phyloP scores from a whole-genome alignment of 495 filamentous ascomycete species.

The Talaromyces ruber region DNA sequence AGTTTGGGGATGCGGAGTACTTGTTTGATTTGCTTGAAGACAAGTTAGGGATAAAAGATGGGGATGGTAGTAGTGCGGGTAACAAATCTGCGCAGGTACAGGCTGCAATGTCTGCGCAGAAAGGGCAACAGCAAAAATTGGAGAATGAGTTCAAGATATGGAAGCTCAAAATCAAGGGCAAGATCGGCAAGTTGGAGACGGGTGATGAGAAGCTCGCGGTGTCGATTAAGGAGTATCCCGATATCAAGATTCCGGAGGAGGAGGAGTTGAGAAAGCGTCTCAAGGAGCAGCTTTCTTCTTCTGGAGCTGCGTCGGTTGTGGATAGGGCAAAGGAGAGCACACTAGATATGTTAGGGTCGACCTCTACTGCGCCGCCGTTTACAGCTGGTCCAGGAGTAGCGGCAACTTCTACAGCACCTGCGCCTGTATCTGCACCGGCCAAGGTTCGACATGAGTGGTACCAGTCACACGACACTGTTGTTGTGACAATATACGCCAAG shows the following conservation, averaged over 20 bases:
- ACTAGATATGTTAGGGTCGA: neutral
- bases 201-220: conserved; percentile 51
- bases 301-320: neutral
- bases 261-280: conserved; percentile 21
- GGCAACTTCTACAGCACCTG: conserved; percentile 5
- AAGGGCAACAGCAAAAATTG: conserved; percentile 39
- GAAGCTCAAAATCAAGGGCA: conserved; percentile 46
- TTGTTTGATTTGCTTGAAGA: conserved; percentile 60
- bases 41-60: conserved; percentile 20
- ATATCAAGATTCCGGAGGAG: conserved; percentile 38
- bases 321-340: conserved; percentile 13
- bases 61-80: conserved; percentile 4
- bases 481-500: conserved; percentile 64
- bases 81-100: conserved; percentile 23
- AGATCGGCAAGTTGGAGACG: conserved; percentile 44
- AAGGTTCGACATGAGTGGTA: conserved; percentile 79
- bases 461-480: conserved; percentile 57
- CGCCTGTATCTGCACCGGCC: conserved; percentile 6
- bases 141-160: conserved; percentile 46
- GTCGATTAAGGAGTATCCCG: conserved; percentile 56
- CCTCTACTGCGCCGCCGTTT: neutral
- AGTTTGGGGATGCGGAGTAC: conserved; percentile 68
- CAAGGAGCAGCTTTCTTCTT: neutral
- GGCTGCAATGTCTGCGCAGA: conserved; percentile 28
- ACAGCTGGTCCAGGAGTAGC: conserved; percentile 7